Conservation (phyloP, 1,139 yeast species). For the Candida tunisiensis region DNA sequence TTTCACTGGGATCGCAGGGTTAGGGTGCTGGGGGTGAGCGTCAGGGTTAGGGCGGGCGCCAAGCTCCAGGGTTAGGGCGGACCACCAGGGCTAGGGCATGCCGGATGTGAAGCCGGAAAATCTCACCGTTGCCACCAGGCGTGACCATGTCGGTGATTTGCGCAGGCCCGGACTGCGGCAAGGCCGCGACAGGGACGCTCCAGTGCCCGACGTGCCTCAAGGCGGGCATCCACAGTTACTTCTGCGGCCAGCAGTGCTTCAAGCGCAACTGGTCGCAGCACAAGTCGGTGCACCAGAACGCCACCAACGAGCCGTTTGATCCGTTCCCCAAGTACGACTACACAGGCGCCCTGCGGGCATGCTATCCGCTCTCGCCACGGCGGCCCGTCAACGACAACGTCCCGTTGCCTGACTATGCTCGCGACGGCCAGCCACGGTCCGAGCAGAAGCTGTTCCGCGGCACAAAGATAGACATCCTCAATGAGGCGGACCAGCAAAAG, state of each 20-base stretch:
- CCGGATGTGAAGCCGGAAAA: not conserved
- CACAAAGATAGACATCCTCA: constrained; percentile 45
- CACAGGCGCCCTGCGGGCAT: constrained; percentile 62
- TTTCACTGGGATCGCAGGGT: constrained; percentile 1
- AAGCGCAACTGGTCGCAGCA: constrained; percentile 53
- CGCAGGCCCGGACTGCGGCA: constrained; percentile 72
- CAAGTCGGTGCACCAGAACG: constrained; percentile 31
- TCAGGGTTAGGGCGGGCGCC: too few species aligned
- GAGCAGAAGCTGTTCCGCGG: constrained; percentile 64
- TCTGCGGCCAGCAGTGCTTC: constrained; percentile 81
- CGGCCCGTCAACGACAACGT: constrained; percentile 58
- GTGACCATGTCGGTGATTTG: constrained; percentile 23
- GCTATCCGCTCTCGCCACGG: constrained; percentile 64
- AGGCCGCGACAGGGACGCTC: constrained; percentile 56
- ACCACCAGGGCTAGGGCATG: not conserved
- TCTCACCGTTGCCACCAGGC: too few species aligned
- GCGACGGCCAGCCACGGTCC: constrained; percentile 57
- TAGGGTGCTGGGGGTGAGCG: constrained; percentile 1
- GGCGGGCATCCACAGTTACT: constrained; percentile 39
- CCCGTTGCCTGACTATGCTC: constrained; percentile 71
- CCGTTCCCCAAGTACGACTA: constrained; percentile 73
- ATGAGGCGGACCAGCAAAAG: constrained; percentile 50
- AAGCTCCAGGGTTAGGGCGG: too few species aligned
- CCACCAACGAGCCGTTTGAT: constrained; percentile 35
- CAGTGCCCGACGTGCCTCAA: constrained; percentile 91